Conservation (phyloP, 2,329 filamentous ascomycete genomes). For the Kalmusia sp. region DNA sequence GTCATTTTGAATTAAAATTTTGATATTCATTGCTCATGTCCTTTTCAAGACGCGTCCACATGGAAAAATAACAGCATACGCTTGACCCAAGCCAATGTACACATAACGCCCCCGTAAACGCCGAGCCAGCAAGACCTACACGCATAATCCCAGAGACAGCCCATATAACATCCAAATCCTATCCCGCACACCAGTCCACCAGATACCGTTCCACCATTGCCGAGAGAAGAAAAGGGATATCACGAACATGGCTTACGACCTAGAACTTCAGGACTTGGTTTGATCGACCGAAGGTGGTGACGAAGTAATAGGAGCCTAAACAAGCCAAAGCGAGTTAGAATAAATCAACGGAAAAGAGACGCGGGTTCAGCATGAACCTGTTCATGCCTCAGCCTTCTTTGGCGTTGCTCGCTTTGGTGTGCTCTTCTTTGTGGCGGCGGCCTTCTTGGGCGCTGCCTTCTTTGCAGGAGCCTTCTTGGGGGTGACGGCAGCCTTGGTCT, state of each 20-base stretch:
- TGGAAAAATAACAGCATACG: background rate
- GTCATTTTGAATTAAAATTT: constrained; percentile 12
- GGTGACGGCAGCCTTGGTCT: constrained; percentile 61
- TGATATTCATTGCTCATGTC: constrained; percentile 18
- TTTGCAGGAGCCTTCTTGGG: constrained; percentile 46
- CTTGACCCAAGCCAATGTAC: background rate
- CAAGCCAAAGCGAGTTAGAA: constrained; percentile 21
- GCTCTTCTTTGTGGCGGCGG: constrained; percentile 48
- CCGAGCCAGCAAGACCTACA: background rate
- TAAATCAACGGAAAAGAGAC: constrained; percentile 33
- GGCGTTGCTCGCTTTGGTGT: constrained; percentile 56
- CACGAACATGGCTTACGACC: constrained; percentile 30
- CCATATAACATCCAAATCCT: background rate
- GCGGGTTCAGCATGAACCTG: constrained; percentile 14
- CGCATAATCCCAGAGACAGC: background rate
- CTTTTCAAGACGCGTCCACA: background rate
- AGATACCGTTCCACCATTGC: constrained; percentile 2
- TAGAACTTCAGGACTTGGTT: constrained; percentile 3
- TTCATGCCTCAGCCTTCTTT: constrained; percentile 47
- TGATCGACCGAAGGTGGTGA: constrained; percentile 12
- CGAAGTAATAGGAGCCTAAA: constrained; percentile 13
- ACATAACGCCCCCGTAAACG: background rate
- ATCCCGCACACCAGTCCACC: background rate
- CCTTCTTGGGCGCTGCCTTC: constrained; percentile 52
- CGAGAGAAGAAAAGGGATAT: constrained; percentile 38